Conservation (phyloP, 768 basidiomycete genomes). For the Leccinum subtestaceum region DNA sequence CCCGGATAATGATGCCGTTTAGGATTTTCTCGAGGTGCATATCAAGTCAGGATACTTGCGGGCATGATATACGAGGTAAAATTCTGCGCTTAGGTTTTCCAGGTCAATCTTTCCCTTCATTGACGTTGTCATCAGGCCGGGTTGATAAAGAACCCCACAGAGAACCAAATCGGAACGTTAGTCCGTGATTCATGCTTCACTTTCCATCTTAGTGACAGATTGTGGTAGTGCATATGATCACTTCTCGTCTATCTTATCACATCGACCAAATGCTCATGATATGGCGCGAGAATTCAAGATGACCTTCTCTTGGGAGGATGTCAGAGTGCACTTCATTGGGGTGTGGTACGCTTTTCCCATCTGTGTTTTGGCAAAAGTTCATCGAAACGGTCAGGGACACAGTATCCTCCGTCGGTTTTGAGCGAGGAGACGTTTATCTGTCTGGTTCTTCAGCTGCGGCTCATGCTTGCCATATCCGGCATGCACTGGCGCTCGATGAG, state of each 20-base stretch:
- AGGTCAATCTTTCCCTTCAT: background rate
- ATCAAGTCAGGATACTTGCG: conserved; percentile 37
- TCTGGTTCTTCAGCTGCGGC: conserved; percentile 56
- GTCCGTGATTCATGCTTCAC: background rate
- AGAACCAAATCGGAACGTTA: conserved; percentile 27
- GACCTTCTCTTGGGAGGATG: conserved; percentile 41
- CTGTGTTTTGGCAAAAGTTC: background rate
- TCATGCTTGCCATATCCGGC: conserved; percentile 55
- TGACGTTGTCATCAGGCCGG: conserved; percentile 25
- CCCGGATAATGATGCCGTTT: background rate
- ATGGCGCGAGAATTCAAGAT: conserved; percentile 36
- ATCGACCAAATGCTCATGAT: conserved; percentile 15
- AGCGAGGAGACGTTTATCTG: conserved; percentile 41
- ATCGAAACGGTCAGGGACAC: conserved; percentile 48
- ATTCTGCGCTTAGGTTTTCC: too few species aligned
- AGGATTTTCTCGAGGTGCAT: conserved; percentile 43
- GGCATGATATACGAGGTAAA: conserved; percentile 37
- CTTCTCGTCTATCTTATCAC: conserved; percentile 14
- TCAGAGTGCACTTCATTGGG: conserved; percentile 49
- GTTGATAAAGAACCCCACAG: conserved; percentile 25
- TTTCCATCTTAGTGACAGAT: background rate
- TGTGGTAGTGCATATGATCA: conserved; percentile 16
- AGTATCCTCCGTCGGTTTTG: conserved; percentile 57
- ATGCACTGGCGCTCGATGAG: conserved; percentile 62
- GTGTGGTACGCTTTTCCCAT: conserved; percentile 39